A percentile compares a stretch with the other conserved stretches of the same genome.
phyloP scores from a whole-genome alignment of 257 asterid species.

The Sherardia arvensis region DNA sequence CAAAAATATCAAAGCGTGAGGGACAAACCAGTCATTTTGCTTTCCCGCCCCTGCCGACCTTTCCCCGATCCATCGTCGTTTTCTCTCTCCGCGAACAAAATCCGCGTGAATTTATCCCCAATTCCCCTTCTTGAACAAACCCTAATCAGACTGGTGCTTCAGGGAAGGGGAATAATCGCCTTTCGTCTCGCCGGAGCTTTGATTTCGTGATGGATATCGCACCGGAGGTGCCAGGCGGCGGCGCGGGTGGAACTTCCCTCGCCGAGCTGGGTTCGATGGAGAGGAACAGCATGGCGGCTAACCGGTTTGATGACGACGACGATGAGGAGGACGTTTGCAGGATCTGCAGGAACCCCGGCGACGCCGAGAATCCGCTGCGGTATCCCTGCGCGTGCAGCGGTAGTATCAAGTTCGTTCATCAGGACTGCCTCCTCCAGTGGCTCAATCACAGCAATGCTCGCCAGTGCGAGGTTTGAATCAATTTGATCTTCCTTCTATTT shows the following conservation, averaged over 20 bases:
- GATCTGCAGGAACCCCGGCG: conserved; percentile 96
- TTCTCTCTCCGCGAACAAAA: neutral
- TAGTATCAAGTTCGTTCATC: conserved; percentile 91
- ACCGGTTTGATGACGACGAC: conserved; percentile 64
- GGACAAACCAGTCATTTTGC: conserved; percentile 7
- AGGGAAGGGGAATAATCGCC: neutral
- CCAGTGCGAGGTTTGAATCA: conserved; percentile 71
- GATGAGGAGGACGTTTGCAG: conserved; percentile 96
- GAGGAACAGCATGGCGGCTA: conserved; percentile 17
- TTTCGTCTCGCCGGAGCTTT: conserved; percentile 20
- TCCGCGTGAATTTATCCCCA: neutral
- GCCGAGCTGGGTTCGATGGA: conserved; percentile 26
- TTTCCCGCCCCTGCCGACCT: neutral
- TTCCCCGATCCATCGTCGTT: conserved; percentile 5
- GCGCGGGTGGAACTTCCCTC: conserved; percentile 11
- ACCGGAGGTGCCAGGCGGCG: conserved; percentile 45
- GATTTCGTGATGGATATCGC: conserved; percentile 73
- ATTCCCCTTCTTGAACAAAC: neutral
- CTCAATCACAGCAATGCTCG: conserved; percentile 98
- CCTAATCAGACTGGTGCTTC: neutral
- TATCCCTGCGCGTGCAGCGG: conserved; percentile 99
- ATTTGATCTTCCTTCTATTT: neutral
- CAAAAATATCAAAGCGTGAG: neutral
- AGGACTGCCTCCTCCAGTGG: conserved; percentile 98
- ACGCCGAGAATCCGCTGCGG: conserved; percentile 75